phyloP scores from a whole-genome alignment of 768 basidiomycete species.

The Melanogaster broomeanus region DNA sequence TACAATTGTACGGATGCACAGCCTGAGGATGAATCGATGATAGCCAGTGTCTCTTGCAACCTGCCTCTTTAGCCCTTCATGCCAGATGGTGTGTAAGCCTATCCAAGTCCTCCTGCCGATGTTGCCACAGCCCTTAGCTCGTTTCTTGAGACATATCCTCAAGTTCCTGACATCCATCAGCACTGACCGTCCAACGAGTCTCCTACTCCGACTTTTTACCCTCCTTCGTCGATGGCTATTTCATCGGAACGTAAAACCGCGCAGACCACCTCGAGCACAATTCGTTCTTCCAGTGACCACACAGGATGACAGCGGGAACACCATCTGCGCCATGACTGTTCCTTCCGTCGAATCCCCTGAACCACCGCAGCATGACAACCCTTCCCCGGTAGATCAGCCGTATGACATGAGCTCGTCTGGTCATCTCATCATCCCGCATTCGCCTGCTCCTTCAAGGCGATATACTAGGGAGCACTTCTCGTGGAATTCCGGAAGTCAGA shows the following conservation, averaged over 20 bases:
- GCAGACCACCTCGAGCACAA: background rate
- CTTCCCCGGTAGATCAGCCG: conserved; percentile 14
- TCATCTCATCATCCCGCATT: conserved; percentile 15
- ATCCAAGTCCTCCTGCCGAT: background rate
- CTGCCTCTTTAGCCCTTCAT: background rate
- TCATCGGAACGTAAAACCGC: background rate
- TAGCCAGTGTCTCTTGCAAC: background rate
- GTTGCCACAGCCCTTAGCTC: background rate
- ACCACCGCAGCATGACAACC: background rate
- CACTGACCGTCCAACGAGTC: background rate
- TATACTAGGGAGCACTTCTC: conserved; percentile 7
- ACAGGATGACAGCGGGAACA: background rate
- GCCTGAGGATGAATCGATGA: too few species aligned
- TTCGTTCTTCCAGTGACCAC: background rate
- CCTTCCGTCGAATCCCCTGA: conserved; percentile 5
- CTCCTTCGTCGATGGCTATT: conserved; percentile 3
- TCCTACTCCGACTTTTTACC: conserved; percentile 1
- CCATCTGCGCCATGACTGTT: conserved; percentile 16
- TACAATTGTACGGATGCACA: too few species aligned
- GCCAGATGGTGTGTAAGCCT: background rate
- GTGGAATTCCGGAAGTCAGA: conserved; percentile 9
- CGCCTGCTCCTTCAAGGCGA: conserved; percentile 13
- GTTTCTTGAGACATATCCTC: conserved; percentile 1
- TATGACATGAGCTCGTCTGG: conserved; percentile 19
- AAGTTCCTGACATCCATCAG: conserved; percentile 1